Percentiles rank a stretch among this genome's conserved stretches.
Evolutionary conservation across 1,284 basidiomycete species (phyloP).

Genomic region (Anthracocystis panici-leucophaei): DNA sequence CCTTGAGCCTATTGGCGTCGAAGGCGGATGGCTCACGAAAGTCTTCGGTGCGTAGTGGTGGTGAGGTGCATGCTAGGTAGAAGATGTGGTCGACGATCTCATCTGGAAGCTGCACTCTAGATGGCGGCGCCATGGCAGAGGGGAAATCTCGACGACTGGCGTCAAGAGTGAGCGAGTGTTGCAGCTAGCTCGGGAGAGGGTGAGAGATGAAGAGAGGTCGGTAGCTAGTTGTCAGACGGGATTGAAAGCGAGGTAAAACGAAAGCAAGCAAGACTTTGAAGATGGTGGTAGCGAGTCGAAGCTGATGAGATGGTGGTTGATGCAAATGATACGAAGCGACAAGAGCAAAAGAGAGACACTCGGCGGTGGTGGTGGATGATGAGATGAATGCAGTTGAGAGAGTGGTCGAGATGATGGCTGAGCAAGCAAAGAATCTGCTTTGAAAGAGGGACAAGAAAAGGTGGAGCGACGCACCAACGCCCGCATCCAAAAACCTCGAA

Average conservation of each 20-base stretch:
- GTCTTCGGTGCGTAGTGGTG: slow-evolving; percentile 32
- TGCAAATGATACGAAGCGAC: neutral
- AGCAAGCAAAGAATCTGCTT: too few species aligned
- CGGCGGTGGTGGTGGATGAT: too few species aligned
- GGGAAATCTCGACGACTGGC: neutral
- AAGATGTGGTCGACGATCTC: slow-evolving; percentile 58
- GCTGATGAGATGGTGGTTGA: neutral
- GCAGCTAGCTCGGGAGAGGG: neutral
- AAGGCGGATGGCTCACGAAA: slow-evolving; percentile 42
- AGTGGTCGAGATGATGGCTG: neutral
- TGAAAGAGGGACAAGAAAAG: neutral
- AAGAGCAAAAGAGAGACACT: neutral
- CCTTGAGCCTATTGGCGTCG: slow-evolving; percentile 44
- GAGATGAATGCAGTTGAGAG: neutral
- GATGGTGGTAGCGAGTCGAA: neutral
- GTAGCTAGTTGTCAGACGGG: neutral
- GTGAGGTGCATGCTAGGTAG: slow-evolving; percentile 48
- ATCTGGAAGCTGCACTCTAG: slow-evolving; percentile 44
- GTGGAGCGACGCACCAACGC: too few species aligned
- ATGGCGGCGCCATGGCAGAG: slow-evolving; percentile 22
- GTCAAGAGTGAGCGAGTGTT: neutral
- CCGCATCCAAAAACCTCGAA: too few species aligned
- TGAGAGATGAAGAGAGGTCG: neutral
- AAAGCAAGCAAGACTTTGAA: neutral
- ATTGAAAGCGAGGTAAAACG: neutral